Evolutionary conservation across 139 green algal genomes (phyloP).

Genomic region (Coccomyxa sp.): DNA sequence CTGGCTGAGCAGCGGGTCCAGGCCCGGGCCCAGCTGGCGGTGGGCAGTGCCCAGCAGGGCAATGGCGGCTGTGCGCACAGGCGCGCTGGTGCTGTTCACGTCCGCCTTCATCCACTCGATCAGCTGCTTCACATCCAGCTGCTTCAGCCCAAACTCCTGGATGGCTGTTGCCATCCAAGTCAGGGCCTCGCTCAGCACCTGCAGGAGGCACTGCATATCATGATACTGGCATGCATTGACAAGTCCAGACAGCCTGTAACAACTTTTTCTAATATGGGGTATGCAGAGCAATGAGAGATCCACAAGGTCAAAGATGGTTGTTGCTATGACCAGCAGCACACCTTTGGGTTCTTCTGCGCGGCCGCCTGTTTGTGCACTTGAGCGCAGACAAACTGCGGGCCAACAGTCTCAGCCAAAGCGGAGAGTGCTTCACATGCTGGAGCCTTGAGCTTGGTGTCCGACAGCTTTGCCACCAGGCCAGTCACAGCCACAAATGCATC

Average conservation of each 20-base stretch:
- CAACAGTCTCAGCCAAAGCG: conserved; percentile 70
- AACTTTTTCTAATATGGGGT: background rate
- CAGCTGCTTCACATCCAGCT: conserved; percentile 61
- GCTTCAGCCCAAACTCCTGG: conserved; percentile 79
- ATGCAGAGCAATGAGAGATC: too few species aligned
- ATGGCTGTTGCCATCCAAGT: conserved; percentile 75
- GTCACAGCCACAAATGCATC: conserved; percentile 61
- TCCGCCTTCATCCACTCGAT: conserved; percentile 74
- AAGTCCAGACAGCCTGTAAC: conserved; percentile 10
- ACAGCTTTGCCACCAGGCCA: conserved; percentile 73
- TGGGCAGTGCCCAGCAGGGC: conserved; percentile 48
- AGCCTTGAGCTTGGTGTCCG: conserved; percentile 77
- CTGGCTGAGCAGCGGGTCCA: conserved; percentile 41
- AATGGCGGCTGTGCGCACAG: conserved; percentile 72
- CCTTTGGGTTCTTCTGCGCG: conserved; percentile 95
- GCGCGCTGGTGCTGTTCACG: conserved; percentile 75
- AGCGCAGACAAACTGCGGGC: conserved; percentile 77
- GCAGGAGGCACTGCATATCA: too few species aligned
- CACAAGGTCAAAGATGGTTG: background rate
- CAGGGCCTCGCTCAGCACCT: conserved; percentile 81
- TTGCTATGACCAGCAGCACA: conserved; percentile 11
- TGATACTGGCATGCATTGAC: background rate
- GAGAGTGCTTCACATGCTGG: conserved; percentile 55
- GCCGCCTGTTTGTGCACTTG: conserved; percentile 78
- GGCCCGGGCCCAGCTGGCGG: conserved; percentile 53